Conservation (phyloP, 768 basidiomycete genomes). For the Mycena vitilis region DNA sequence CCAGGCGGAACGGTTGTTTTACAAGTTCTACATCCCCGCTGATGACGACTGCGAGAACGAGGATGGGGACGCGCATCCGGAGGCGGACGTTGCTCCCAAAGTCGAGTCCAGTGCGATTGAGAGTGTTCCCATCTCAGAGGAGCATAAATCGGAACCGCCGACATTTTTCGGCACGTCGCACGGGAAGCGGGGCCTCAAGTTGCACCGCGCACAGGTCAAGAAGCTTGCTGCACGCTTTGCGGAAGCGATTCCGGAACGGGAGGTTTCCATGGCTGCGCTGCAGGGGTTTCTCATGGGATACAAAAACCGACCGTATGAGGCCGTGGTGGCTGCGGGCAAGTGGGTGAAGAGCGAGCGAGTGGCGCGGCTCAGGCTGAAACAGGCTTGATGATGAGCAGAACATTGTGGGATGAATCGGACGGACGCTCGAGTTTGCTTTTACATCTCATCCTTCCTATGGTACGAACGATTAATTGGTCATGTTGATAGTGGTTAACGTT, state of each 20-base stretch:
- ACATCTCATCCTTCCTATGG: too few relatives aligned
- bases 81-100: constrained; percentile 26
- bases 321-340: constrained; percentile 54
- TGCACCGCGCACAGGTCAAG: constrained; percentile 53
- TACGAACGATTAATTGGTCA: too few relatives aligned
- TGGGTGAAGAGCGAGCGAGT: constrained; percentile 56
- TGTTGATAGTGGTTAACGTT: too few relatives aligned
- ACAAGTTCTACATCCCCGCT: constrained; percentile 70
- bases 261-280: constrained; percentile 61
- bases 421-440: too few relatives aligned
- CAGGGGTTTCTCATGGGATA: constrained; percentile 40
- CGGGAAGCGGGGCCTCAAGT: constrained; percentile 47
- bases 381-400: too few relatives aligned
- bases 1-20: constrained; percentile 75
- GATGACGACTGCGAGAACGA: constrained; percentile 28
- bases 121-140: constrained; percentile 8
- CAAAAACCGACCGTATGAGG: constrained; percentile 43
- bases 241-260: constrained; percentile 58
- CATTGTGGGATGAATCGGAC: too few relatives aligned
- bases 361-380: constrained; percentile 36
- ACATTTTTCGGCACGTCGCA: constrained; percentile 45
- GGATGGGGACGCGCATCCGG: constrained; percentile 17
- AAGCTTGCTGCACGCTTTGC: constrained; percentile 68
- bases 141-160: constrained; percentile 9
- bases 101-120: constrained; percentile 26